A percentile compares a stretch with the other conserved stretches of the same genome.
Evolutionary conservation across 768 basidiomycete genomes (phyloP).

Genomic region (Tylopilus balloui): DNA sequence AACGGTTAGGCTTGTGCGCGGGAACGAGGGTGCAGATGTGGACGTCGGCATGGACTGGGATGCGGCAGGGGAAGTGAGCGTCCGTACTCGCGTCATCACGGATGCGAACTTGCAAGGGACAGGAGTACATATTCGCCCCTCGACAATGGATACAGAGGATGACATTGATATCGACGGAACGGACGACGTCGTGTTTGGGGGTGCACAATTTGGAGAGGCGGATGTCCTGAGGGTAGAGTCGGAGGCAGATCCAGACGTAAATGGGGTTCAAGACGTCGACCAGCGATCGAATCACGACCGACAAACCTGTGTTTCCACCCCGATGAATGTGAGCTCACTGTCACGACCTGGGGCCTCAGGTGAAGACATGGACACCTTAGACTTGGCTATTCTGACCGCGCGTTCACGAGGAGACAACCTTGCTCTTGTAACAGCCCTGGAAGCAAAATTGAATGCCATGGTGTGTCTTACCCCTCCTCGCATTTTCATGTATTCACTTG

Average conservation of each 20-base stretch:
- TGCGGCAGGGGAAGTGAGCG: slow-evolving; percentile 38
- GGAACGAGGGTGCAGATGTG: slow-evolving; percentile 28
- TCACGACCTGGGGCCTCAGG: not conserved
- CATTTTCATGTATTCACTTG: slow-evolving; percentile 20
- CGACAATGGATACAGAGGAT: slow-evolving; percentile 66
- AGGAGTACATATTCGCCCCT: slow-evolving; percentile 63
- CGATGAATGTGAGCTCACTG: not conserved
- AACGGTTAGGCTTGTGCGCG: slow-evolving; percentile 29
- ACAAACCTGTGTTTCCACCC: slow-evolving; percentile 34
- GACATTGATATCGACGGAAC: slow-evolving; percentile 81
- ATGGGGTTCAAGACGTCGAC: not conserved
- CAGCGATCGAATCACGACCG: slow-evolving; percentile 22
- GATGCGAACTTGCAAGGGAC: slow-evolving; percentile 45
- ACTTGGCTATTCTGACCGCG: slow-evolving; percentile 47
- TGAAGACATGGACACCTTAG: slow-evolving; percentile 43
- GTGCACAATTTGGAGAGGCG: slow-evolving; percentile 70
- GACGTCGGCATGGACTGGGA: slow-evolving; percentile 38
- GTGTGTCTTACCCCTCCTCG: slow-evolving; percentile 39
- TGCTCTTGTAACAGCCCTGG: slow-evolving; percentile 51
- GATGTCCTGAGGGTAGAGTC: slow-evolving; percentile 48
- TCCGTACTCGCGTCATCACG: slow-evolving; percentile 35
- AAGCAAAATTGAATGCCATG: slow-evolving; percentile 55
- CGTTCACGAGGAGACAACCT: slow-evolving; percentile 44
- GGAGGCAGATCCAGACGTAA: slow-evolving; percentile 21
- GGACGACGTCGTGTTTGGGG: slow-evolving; percentile 61